Base-by-base conservation (phyloP, 768 basidiomycete genomes). In the Tylopilus intermedius region DNA sequence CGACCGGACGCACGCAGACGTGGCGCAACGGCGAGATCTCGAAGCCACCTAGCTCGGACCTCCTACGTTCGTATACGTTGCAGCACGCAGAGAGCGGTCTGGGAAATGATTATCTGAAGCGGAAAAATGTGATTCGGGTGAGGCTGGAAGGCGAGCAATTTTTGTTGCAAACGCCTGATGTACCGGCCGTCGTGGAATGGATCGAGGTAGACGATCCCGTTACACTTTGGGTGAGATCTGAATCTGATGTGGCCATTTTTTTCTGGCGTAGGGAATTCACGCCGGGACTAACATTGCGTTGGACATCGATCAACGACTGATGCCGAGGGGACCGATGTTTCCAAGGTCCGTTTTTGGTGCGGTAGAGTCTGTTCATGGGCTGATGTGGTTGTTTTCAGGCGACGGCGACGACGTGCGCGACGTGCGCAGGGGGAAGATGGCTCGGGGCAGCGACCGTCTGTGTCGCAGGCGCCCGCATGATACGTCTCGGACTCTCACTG, bases 61-160 rank as follows among this genome's bases (percentile, higher is more conserved):
- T 94, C 46, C 66, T 94, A 47, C 79, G 77, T 45, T 71, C 76
- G 48, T 97, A 96, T 65, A 83, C 89, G 21, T 74, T 97, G 68
- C 92, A 95, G 67, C 71, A 88, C 59, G 92, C 93, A 7, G 94
- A 97, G 75, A 92, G 90, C 55, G 96, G 96, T 21, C 68, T 99
- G 35, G 96, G 92, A 30, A 93, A 90, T 54, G 96, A 99, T 68
- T 99, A 99, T 71, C 35, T 82, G 58, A 98, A 98, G 78, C 76
- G 94, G 57, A 87, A 83, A 74, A 90, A 98, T 67, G 95, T 98
- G 42, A 93, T 98, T 32, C 79, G 96, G 21, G 82, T 98, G 27
- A 73, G 95, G 52, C 74, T 93, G 58, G 93, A 96, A 67, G 96
- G 95, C 11, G 91, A 98, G 74, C 96, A 99, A 72, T 99, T 99